Evolutionary conservation across 1,139 yeast species (phyloP).

Genomic region (Sugiyamaella japonica): DNA sequence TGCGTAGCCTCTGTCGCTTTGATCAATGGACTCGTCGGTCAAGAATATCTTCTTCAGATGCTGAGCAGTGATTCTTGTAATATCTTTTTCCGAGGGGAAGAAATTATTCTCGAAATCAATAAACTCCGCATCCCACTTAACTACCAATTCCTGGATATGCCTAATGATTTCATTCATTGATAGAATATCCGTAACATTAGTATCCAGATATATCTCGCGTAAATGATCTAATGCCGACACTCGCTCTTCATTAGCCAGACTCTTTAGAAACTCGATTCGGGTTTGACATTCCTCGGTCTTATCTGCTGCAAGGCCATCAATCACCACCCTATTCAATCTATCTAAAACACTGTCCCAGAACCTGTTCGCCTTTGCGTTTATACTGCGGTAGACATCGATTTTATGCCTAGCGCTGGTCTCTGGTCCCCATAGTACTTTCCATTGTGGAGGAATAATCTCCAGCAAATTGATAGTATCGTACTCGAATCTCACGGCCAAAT

Average conservation of each 20-base stretch:
- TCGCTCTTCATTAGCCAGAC: slow-evolving; percentile 55
- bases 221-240: slow-evolving; percentile 49
- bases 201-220: slow-evolving; percentile 53
- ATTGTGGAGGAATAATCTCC: slow-evolving; percentile 76
- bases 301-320: slow-evolving; percentile 72
- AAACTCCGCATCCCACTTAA: slow-evolving; percentile 85
- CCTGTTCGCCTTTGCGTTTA: slow-evolving; percentile 52
- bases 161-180: slow-evolving; percentile 69
- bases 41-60: slow-evolving; percentile 76
- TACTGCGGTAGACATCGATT: slow-evolving; percentile 57
- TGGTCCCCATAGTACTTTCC: slow-evolving; percentile 71
- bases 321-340: slow-evolving; percentile 73
- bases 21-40: slow-evolving; percentile 24
- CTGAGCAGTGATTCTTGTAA: slow-evolving; percentile 84
- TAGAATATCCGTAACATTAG: slow-evolving; percentile 65
- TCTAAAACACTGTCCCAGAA: slow-evolving; percentile 76
- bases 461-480: slow-evolving; percentile 71
- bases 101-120: slow-evolving; percentile 75
- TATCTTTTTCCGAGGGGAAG: slow-evolving; percentile 91
- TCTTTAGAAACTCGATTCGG: slow-evolving; percentile 59
- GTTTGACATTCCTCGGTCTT: slow-evolving; percentile 67
- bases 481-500: slow-evolving; percentile 76
- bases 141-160: slow-evolving; percentile 76
- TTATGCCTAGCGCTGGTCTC: slow-evolving; percentile 69
- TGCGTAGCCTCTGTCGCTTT: slow-evolving; percentile 16